A percentile compares a stretch with the other conserved stretches of the same genome.
Conservation (phyloP, 805 yeast genomes). For the Suhomyces tanzawaensis region DNA sequence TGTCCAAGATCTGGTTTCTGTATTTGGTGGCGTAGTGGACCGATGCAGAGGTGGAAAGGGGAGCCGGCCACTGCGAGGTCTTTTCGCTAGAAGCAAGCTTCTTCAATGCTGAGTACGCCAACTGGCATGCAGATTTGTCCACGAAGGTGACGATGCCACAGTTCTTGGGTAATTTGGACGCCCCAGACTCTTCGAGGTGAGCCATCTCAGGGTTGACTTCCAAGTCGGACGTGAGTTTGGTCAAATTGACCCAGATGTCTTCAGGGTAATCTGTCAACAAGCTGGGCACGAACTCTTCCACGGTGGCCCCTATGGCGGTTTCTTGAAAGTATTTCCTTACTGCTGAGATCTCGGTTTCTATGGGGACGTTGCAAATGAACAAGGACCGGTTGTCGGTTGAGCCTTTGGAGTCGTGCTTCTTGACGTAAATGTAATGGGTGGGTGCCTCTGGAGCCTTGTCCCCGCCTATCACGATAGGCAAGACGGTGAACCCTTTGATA, state of each 20-base stretch:
- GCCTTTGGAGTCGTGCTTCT: conserved; percentile 55
- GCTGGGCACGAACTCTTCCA: conserved; percentile 45
- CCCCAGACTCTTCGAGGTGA: conserved; percentile 22
- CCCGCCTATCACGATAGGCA: conserved; percentile 46
- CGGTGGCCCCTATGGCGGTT: conserved; percentile 62
- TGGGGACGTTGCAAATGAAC: conserved; percentile 78
- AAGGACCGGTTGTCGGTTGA: conserved; percentile 43
- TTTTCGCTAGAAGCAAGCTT: conserved; percentile 35
- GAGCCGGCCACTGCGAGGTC: conserved; percentile 38
- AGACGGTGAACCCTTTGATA: conserved; percentile 56
- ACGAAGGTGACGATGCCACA: conserved; percentile 73
- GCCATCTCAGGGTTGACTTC: conserved; percentile 27
- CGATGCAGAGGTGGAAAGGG: conserved; percentile 30
- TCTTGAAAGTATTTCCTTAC: conserved; percentile 57
- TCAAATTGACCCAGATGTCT: conserved; percentile 48
- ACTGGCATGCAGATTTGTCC: conserved; percentile 62
- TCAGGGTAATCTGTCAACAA: conserved; percentile 39
- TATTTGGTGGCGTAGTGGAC: conserved; percentile 42
- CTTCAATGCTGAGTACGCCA: conserved; percentile 64
- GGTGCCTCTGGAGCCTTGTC: conserved; percentile 20
- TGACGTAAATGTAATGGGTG: conserved; percentile 59
- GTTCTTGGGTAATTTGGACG: conserved; percentile 60
- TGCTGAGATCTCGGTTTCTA: conserved; percentile 50
- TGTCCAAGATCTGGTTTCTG: conserved; percentile 41
- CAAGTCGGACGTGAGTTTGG: conserved; percentile 58